Conservation (phyloP, 352 stramenopile genomes). For the Phytophthora ramorum region DNA sequence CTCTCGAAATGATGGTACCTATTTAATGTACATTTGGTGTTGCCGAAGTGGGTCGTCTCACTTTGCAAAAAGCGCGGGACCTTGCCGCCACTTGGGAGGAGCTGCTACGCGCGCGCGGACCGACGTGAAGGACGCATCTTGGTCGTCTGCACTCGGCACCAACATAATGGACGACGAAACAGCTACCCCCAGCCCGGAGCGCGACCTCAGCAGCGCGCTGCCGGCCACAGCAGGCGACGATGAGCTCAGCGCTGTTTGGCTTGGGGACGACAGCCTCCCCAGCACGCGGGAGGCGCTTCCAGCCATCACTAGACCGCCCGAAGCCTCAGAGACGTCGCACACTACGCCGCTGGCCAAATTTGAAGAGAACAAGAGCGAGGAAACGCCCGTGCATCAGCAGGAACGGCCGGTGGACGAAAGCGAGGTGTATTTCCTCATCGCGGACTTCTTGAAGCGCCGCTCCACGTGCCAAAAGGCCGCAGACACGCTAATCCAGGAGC, state of each 20-base stretch:
- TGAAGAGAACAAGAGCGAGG: conserved; percentile 24
- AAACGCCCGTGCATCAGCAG: conserved; percentile 7
- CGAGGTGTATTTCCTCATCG: conserved; percentile 89
- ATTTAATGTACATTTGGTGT: background rate
- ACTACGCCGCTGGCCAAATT: background rate
- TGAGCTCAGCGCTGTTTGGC: conserved; percentile 7
- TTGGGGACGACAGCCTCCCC: background rate
- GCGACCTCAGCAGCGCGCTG: background rate
- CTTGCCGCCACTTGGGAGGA: conserved; percentile 3
- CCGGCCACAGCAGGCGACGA: conserved; percentile 11
- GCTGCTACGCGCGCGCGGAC: background rate
- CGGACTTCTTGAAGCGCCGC: conserved; percentile 81
- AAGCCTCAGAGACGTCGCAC: background rate
- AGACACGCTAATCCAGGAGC: conserved; percentile 68
- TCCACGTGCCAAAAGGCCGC: conserved; percentile 71
- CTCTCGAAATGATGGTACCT: conserved; percentile 1
- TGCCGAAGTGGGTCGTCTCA: conserved; percentile 1
- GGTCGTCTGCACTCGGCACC: background rate
- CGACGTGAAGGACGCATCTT: background rate
- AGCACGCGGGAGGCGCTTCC: conserved; percentile 28
- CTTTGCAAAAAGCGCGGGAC: conserved; percentile 28
- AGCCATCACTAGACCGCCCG: conserved; percentile 14
- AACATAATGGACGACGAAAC: conserved; percentile 31
- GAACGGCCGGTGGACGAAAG: conserved; percentile 35
- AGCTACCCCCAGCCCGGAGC: conserved; percentile 12